Conservation (phyloP, 1,284 basidiomycete species). For the Coniophora puteana region DNA sequence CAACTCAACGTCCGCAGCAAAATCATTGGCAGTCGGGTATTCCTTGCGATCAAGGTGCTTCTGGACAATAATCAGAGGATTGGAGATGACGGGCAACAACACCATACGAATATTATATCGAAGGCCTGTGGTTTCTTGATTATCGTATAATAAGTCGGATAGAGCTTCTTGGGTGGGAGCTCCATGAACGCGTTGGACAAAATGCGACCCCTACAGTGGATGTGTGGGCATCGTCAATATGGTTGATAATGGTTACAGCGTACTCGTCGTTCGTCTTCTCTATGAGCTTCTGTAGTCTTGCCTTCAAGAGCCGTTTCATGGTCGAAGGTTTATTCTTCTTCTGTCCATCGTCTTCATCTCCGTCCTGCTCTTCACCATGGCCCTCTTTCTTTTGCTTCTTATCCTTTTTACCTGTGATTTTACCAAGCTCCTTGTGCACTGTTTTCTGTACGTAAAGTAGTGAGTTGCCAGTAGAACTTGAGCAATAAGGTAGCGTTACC, state of each 20-base stretch:
- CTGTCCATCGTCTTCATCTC: conserved; percentile 37
- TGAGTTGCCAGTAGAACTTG: conserved; percentile 6
- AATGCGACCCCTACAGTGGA: conserved; percentile 52
- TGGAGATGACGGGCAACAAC: conserved; percentile 2
- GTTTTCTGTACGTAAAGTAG: conserved; percentile 50
- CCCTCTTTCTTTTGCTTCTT: conserved; percentile 42
- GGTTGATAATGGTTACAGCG: conserved; percentile 20
- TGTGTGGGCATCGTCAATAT: not conserved
- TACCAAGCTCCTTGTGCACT: conserved; percentile 57
- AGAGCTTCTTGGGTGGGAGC: conserved; percentile 74
- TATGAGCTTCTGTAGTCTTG: conserved; percentile 64
- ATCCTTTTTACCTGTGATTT: conserved; percentile 45
- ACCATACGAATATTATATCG: conserved; percentile 72
- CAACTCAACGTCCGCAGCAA: conserved; percentile 83
- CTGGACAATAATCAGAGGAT: conserved; percentile 33
- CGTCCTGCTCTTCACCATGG: conserved; percentile 37
- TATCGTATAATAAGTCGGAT: conserved; percentile 82
- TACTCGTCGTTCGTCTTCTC: conserved; percentile 68
- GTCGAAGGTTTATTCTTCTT: conserved; percentile 59
- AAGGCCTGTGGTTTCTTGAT: conserved; percentile 85
- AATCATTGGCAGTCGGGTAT: conserved; percentile 62
- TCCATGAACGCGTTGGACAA: conserved; percentile 80
- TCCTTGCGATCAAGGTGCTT: conserved; percentile 76
- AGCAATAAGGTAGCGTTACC: conserved; percentile 27
- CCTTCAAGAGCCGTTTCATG: conserved; percentile 58